These are phyloP conservation scores for Catharanthus roseus DNA, from an alignment of 257 asterid species.

Conservation along the genomic window DNA sequence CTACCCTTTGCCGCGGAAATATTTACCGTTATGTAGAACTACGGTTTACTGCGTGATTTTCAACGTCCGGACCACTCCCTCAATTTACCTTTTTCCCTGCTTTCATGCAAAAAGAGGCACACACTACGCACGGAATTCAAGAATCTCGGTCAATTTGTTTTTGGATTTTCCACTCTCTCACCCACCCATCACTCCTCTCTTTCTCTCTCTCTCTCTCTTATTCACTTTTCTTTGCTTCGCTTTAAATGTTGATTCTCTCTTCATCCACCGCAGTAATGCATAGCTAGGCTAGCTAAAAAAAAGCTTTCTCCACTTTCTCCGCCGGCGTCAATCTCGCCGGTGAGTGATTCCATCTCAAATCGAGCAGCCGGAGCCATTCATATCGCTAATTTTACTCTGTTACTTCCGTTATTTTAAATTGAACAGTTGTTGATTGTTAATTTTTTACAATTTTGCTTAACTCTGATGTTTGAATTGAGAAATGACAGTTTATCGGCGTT, in stretches of 20 bases:
- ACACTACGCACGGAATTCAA: slow-evolving; percentile 47
- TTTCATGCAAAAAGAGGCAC: slow-evolving; percentile 37
- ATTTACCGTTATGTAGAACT: not conserved
- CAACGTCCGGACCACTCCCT: slow-evolving; percentile 20
- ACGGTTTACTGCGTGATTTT: slow-evolving; percentile 24
- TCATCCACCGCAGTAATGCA: slow-evolving; percentile 5
- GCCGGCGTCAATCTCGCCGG: not conserved
- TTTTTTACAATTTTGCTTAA: not conserved
- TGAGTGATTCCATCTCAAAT: not conserved
- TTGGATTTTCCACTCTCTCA: slow-evolving; percentile 23
- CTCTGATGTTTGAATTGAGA: not conserved
- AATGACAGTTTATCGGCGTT: not conserved
- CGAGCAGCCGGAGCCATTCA: not conserved
- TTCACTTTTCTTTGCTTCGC: slow-evolving; percentile 1
- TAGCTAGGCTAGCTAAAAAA: slow-evolving; percentile 5
- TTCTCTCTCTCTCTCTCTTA: not conserved
- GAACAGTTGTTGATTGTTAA: not conserved
- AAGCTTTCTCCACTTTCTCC: not conserved
- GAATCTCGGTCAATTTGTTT: slow-evolving; percentile 22
- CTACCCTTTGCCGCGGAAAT: not conserved
- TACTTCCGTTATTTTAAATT: too few species aligned
- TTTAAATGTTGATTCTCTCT: slow-evolving; percentile 8
- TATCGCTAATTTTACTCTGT: not conserved
- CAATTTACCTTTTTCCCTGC: slow-evolving; percentile 31
- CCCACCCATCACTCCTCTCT: too few species aligned